Evolutionary conservation across 2,329 filamentous ascomycete genomes (phyloP), one percentile per base, ranked within the genome.

Genomic region (Colletotrichum sp.): DNA sequence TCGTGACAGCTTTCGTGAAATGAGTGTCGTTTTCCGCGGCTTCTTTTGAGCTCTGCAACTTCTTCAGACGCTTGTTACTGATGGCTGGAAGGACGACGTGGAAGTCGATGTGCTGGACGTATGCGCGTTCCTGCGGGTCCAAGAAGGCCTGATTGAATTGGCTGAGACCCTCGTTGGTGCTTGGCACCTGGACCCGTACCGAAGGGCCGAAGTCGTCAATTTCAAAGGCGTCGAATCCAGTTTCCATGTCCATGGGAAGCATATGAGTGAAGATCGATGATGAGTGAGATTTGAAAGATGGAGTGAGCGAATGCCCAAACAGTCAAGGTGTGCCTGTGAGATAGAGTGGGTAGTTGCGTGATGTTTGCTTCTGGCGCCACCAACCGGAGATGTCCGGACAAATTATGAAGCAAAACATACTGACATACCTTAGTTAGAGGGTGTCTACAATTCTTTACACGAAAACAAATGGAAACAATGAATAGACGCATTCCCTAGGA

Each of bases 111-210:
- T 36, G n/a, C 34, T 70, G 8, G n/a, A 70, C 68, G 26, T 70
- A 34, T 13, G 68, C 55, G 9, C 57, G 57, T 34, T 62, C 36
- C 13, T 70, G 68, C 34, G 68, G 68, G 13, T 70, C 52, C 10
- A 69, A 4, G 5, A 70, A 70, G n/a, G 57, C 68, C 68, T 70
- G 68, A n/a, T 49, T 70, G 68, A 70, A 70, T 12, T 52, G 68
- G 55, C 68, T 49, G 9, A 70, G 57, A 8, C 68, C 67, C 26
- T 70, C 68, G 57, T 32, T 63, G 26, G 57, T 70, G 57, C 68
- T 70, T 39, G 24, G 36, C 57, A 70, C 57, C 36, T 70, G 57
- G 6, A 70, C 68, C 12, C 57, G 57, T 4, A 55, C 57, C 18
- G 34, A 62, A 26, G 55, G 55, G 12, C 68, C 57, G 6, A 63